Base-by-base conservation (phyloP, 257 asterid genomes). In the Datura wrightii region DNA sequence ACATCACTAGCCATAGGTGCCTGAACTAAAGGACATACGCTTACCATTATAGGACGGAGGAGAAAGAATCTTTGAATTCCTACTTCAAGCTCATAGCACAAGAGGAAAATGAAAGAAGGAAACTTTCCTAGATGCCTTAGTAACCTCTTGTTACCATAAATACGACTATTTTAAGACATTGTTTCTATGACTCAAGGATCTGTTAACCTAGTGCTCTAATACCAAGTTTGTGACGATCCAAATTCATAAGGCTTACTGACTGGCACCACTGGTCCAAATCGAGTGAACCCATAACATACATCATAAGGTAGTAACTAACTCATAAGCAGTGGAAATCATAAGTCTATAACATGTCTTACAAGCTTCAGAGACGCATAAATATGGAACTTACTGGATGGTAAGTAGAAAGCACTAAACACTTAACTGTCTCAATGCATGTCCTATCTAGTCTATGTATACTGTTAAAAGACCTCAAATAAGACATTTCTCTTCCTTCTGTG, bases 391-490 rank as follows among this genome's bases (percentile, higher is more conserved):
- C 37, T 2, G 37, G 79, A 70, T 41, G 54, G 36, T 42, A 69
- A 39, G 24, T 62, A 4, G 69, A 62, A 62, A 62, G 41, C 69
- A 62, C 39, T 62, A 62, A 62, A 24, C 41, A 10, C 16, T 62
- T 9, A 10, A 56, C 39, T 5, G 1, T 10, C 34, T 24, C 80
- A 44, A 10, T 19, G n/a, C 16, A 0, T 10, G 58, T 72, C 56
- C 58, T 72, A n/a, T 72, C 80, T 24, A 72, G 53, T n/a, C 39
- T 36, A 72, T 71, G n/a, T 1, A 19, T 72, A 46, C 41, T 10
- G n/a, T n/a, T 44, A 19, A 46, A 34, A 11, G 59, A 74, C 80
- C 80, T 74, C 24, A 66, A 66, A 66, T 66, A 36, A 66, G 44
- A 65, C 71, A 31, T 44, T 5, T 66, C 36, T 36, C 48, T 36